A percentile compares a stretch with the other conserved stretches of the same genome.
These are phyloP conservation scores for Mortierella polycephala DNA, from an alignment of 371 early-diverging fungal species.

Conservation along the genomic window DNA sequence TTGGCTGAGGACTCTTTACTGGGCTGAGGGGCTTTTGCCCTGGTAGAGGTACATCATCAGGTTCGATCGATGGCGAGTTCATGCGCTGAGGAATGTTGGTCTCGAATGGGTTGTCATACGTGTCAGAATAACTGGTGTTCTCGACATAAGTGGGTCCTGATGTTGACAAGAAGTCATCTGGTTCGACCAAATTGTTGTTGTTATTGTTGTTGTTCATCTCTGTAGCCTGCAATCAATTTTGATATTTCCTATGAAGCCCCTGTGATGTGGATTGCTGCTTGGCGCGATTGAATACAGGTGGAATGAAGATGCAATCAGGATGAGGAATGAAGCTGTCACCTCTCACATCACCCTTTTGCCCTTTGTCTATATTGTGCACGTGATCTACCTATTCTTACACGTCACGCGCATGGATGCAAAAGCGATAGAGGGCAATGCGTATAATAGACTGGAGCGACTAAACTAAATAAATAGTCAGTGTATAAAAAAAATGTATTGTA, in stretches of 20 bases:
- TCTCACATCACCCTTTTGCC: too few species aligned
- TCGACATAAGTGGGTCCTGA: conserved; percentile 52
- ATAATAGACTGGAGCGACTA: too few species aligned
- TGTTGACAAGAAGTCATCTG: conserved; percentile 54
- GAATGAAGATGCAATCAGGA: neutral
- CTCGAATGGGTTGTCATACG: conserved; percentile 55
- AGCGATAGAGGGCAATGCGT: too few species aligned
- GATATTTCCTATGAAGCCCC: neutral
- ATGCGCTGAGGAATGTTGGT: conserved; percentile 51
- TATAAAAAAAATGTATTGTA: too few species aligned
- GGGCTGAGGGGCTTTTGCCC: conserved; percentile 52
- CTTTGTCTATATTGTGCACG: too few species aligned
- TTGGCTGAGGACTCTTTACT: conserved; percentile 32
- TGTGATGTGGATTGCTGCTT: neutral
- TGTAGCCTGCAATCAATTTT: neutral
- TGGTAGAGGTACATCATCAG: conserved; percentile 53
- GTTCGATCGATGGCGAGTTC: conserved; percentile 53
- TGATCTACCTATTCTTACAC: too few species aligned
- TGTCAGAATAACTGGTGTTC: conserved; percentile 51
- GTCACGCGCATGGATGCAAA: too few species aligned
- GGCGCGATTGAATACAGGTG: too few species aligned
- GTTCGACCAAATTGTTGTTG: conserved; percentile 40
- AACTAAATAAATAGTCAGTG: too few species aligned
- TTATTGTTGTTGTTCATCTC: conserved; percentile 3
- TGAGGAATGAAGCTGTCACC: neutral